These are phyloP conservation scores for Chrysoporthe austroafricana DNA, from an alignment of 2,329 filamentous ascomycete species.

Conservation along the genomic window DNA sequence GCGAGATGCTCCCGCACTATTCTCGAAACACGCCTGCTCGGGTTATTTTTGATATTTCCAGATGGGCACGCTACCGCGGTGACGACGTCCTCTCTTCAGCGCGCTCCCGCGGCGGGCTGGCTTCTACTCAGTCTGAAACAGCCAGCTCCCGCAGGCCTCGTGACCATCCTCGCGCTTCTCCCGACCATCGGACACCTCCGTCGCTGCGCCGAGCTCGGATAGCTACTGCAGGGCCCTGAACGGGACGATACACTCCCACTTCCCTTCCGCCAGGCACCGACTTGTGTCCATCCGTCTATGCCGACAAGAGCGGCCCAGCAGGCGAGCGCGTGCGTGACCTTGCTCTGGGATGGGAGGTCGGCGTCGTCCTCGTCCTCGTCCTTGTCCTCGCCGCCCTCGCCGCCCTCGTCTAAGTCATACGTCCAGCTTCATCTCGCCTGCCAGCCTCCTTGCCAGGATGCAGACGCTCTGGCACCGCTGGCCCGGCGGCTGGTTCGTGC, in stretches of 20 bases:
- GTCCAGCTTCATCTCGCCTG: not conserved
- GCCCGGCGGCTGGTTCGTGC: not conserved
- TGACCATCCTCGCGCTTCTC: not conserved
- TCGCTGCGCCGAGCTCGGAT: not conserved
- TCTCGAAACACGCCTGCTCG: not conserved
- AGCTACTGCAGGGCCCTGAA: too few species aligned
- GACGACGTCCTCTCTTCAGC: not conserved
- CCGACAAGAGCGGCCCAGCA: not conserved
- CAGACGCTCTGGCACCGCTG: not conserved
- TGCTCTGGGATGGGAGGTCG: not conserved
- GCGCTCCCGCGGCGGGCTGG: too few species aligned
- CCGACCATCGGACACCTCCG: not conserved
- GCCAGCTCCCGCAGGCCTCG: not conserved
- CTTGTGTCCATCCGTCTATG: not conserved
- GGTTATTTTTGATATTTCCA: not conserved
- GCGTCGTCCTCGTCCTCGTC: not conserved
- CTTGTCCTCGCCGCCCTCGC: not conserved
- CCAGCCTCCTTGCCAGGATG: not conserved
- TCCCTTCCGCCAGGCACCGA: not conserved
- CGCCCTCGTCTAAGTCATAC: not conserved
- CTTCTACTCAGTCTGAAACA: slow-evolving; percentile 1
- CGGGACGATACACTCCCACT: too few species aligned
- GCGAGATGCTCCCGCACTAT: not conserved
- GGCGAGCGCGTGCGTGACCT: not conserved
- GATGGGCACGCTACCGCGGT: not conserved